A percentile compares a stretch with the other conserved stretches of the same genome.
phyloP scores from a whole-genome alignment of 2,329 filamentous ascomycete genomes.

The Colletotrichum cordylinicola region DNA sequence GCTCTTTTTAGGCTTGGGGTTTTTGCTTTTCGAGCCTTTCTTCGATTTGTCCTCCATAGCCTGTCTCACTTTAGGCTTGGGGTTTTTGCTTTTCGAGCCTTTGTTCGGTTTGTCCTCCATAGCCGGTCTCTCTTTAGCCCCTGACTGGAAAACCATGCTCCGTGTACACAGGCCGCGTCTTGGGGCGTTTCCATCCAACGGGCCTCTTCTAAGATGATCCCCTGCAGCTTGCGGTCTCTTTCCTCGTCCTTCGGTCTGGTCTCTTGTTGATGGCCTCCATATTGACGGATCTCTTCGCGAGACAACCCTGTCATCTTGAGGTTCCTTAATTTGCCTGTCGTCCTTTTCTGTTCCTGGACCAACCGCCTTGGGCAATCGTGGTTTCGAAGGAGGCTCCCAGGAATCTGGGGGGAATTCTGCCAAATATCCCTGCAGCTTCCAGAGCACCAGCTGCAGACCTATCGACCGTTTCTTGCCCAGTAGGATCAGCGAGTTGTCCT shows the following conservation, averaged over 20 bases:
- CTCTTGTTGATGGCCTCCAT: background rate
- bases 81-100: background rate
- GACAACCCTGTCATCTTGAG: background rate
- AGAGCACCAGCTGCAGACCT: slow-evolving; percentile 55
- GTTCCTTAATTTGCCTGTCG: background rate
- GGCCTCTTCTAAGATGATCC: background rate
- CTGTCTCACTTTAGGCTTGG: background rate
- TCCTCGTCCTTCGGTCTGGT: background rate
- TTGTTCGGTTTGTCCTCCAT: background rate
- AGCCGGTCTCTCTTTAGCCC: background rate
- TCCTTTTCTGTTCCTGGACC: background rate
- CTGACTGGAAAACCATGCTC: background rate
- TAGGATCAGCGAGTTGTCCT: slow-evolving; percentile 41
- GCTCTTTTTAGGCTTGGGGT: background rate
- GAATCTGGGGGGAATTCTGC: background rate
- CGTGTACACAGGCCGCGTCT: background rate
- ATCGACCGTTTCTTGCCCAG: slow-evolving; percentile 41
- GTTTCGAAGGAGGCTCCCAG: background rate
- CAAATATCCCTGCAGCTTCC: slow-evolving; percentile 65
- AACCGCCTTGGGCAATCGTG: background rate
- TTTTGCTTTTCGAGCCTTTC: background rate
- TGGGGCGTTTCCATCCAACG: background rate
- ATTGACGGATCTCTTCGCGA: background rate
- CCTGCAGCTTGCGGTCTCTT: background rate
- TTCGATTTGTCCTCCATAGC: background rate